A percentile compares a stretch with the other conserved stretches of the same genome.
Conservation (phyloP, 1,284 basidiomycete species). For the Sporisorium graminicola region DNA sequence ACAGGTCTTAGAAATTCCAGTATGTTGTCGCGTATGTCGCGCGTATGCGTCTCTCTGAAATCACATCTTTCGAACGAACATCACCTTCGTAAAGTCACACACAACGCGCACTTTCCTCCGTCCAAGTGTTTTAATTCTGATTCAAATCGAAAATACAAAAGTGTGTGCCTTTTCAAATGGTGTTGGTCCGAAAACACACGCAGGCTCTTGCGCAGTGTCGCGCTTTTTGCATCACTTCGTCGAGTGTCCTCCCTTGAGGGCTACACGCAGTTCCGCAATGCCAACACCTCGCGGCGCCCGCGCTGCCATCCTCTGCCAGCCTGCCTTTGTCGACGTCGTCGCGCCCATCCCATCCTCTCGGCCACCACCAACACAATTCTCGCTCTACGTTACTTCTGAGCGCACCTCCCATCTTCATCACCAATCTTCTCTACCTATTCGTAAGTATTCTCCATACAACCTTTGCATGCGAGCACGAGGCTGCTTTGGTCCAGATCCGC, state of each 20-base stretch:
- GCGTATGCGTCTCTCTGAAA: constrained; percentile 19
- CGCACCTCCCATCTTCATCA: constrained; percentile 23
- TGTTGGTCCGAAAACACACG: constrained; percentile 31
- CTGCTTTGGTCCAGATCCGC: neutral
- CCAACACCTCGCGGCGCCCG: neutral
- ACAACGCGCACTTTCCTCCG: constrained; percentile 8
- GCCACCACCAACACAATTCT: constrained; percentile 44
- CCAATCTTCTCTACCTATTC: constrained; percentile 15
- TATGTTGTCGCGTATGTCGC: constrained; percentile 19
- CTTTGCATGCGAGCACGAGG: neutral
- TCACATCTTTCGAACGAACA: constrained; percentile 12
- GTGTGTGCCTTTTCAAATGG: neutral
- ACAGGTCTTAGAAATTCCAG: constrained; percentile 1
- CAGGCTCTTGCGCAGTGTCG: constrained; percentile 7
- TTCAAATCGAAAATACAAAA: neutral
- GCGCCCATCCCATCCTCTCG: constrained; percentile 22
- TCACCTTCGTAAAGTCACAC: constrained; percentile 28
- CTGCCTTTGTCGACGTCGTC: constrained; percentile 7
- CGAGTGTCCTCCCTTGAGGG: constrained; percentile 1
- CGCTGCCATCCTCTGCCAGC: neutral
- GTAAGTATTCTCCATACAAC: constrained; percentile 23
- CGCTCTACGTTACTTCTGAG: constrained; percentile 68
- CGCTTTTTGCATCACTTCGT: neutral
- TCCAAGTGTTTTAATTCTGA: neutral
- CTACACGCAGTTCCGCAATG: neutral